These are phyloP conservation scores for Hibiscus trionum DNA, from an alignment of 345 rosid genomes.

Conservation along the genomic window DNA sequence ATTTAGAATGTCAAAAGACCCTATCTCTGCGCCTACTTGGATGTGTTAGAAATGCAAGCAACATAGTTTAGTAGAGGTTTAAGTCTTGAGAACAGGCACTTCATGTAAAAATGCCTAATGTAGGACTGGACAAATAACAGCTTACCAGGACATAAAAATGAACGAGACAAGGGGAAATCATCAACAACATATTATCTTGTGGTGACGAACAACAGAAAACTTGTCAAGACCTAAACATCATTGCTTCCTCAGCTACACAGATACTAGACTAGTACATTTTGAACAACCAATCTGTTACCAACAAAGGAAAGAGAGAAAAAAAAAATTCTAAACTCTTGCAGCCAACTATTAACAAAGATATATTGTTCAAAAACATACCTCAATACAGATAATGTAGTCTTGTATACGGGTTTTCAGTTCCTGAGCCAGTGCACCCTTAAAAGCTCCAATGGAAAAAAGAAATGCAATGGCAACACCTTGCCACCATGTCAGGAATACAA, in stretches of 20 bases:
- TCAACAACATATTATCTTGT: neutral
- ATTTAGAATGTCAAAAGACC: neutral
- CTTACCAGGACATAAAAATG: neutral
- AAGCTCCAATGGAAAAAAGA: conserved; percentile 80
- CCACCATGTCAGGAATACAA: conserved; percentile 99
- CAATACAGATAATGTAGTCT: conserved; percentile 94
- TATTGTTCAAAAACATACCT: conserved; percentile 36
- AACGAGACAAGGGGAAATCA: neutral
- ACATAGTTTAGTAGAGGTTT: neutral
- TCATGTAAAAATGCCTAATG: neutral
- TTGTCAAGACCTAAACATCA: neutral
- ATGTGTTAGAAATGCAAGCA: neutral
- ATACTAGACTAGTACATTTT: conserved; percentile 4
- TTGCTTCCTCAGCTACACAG: neutral
- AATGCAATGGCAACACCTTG: conserved; percentile 93
- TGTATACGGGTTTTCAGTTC: conserved; percentile 85
- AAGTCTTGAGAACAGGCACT: neutral
- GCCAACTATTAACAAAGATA: neutral
- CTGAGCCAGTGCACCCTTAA: conserved; percentile 81
- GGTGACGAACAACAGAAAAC: neutral
- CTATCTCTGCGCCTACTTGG: neutral
- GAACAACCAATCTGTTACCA: neutral
- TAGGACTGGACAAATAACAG: neutral
- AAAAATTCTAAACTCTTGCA: neutral
- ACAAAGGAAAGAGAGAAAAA: neutral